Evolutionary conservation across 371 early-diverging fungal species (phyloP), one percentile per base, ranked within the genome.

Genomic region (Mortierella sp.): DNA sequence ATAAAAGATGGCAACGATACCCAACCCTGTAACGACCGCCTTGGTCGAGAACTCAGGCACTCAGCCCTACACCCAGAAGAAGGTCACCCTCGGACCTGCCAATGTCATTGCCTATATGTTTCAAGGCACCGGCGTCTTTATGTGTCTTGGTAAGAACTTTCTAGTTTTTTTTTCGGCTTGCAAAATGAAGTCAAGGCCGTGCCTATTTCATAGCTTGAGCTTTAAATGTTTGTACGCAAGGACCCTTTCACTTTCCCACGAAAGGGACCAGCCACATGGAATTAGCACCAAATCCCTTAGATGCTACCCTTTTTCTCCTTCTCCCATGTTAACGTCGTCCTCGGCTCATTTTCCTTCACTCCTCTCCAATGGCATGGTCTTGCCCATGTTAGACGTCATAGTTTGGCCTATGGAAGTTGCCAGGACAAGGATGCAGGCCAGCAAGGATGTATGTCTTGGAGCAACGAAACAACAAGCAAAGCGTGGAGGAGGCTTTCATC

Each of bases 101-200:
- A 84, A 79, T 55, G 85, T 84, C 11, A 50, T 84, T n/a, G 85
- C 85, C 55, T 84, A 81, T 75, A 84, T 84, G 85, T 73, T 84
- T 38, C 85, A 84, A 42, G 85, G 85, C 14, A 84, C 85, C 0
- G 80, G 81, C 0, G 85, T 81, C 74, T 78, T 84, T 42, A 84
- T 84, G 85, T 84, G 85, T 60, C 85, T 84, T 47, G 85, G 85
- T 84, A 84, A 31, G 76, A 13, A 31, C 42, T 5, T 38, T n/a
- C n/a, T n/a, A n/a, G n/a, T n/a, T 38, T 38, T 38, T 38, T 38
- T 38, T 38, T 38, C 42, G 1, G 5, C 5, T 5, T 38, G 42
- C 42, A 38, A 38, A 38, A 38, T 1, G 42, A 38, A 38, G 42
- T 1, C 74, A 45, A 28, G 38, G 28, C 13, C 45, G 70, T 44